Evolutionary conservation across 495 filamentous ascomycete species (phyloP).

Genomic region (Apiosordaria backusii): DNA sequence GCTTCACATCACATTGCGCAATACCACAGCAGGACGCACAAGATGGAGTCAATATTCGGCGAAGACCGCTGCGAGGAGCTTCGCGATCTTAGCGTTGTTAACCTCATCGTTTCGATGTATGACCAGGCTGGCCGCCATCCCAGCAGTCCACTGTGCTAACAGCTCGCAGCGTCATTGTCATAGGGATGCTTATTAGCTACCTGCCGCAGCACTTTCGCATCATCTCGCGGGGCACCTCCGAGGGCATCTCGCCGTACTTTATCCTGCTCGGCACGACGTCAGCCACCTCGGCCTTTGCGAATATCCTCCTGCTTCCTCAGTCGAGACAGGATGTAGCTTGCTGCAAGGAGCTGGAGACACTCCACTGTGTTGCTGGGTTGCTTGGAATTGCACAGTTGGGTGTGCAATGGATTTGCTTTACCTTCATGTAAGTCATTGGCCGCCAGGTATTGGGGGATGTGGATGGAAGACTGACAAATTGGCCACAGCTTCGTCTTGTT

Average conservation of each 20-base stretch:
- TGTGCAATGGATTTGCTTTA: slow-evolving; percentile 87
- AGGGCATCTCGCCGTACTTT: slow-evolving; percentile 92
- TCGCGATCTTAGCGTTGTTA: slow-evolving; percentile 52
- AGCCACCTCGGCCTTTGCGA: slow-evolving; percentile 80
- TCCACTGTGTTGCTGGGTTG: slow-evolving; percentile 79
- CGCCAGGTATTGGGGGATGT: background rate
- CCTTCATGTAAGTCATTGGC: slow-evolving; percentile 69
- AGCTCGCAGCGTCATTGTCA: slow-evolving; percentile 65
- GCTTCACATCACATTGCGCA: too few relatives aligned
- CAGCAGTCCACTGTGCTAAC: slow-evolving; percentile 17
- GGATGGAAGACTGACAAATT: background rate
- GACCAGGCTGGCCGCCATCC: slow-evolving; percentile 6
- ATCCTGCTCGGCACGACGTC: slow-evolving; percentile 88
- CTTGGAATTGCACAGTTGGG: slow-evolving; percentile 88
- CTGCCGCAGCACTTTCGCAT: slow-evolving; percentile 93
- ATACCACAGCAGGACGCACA: background rate
- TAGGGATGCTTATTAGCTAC: slow-evolving; percentile 92
- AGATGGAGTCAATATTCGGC: slow-evolving; percentile 36
- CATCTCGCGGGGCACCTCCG: slow-evolving; percentile 79
- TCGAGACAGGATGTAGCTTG: slow-evolving; percentile 77
- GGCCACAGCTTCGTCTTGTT: slow-evolving; percentile 70
- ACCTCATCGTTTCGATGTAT: slow-evolving; percentile 62
- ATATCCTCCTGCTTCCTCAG: slow-evolving; percentile 78
- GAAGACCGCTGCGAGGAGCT: slow-evolving; percentile 50
- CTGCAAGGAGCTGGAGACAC: slow-evolving; percentile 72